Conservation (phyloP, 306 rosid species). For the Casuarina glauca region DNA sequence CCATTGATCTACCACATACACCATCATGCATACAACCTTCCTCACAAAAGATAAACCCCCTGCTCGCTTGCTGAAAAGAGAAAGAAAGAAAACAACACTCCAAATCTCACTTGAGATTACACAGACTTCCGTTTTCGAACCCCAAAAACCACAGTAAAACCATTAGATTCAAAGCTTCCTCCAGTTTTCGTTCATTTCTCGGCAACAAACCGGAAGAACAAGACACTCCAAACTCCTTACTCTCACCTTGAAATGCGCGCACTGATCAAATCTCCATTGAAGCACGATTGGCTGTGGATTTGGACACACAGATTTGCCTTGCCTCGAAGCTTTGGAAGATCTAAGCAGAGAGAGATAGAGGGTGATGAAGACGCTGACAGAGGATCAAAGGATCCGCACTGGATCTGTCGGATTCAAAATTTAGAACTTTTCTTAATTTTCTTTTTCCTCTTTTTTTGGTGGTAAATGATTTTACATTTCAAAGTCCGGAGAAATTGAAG, state of each 20-base stretch:
- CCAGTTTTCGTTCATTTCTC: conserved; percentile 9
- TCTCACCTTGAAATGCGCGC: conserved; percentile 42
- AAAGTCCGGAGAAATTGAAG: conserved; percentile 15
- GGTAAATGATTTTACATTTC: background rate
- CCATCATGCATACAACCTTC: conserved; percentile 35
- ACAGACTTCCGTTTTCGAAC: background rate
- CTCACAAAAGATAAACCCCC: conserved; percentile 18
- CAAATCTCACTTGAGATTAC: conserved; percentile 6
- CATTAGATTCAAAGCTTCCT: conserved; percentile 30
- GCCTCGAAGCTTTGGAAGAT: conserved; percentile 37
- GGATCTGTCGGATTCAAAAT: conserved; percentile 56
- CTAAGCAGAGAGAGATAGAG: conserved; percentile 31
- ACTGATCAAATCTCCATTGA: conserved; percentile 48
- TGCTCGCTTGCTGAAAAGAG: background rate
- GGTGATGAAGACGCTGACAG: conserved; percentile 22
- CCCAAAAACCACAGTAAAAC: conserved; percentile 1
- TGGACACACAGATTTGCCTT: conserved; percentile 9
- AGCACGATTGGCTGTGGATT: conserved; percentile 26
- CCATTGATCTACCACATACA: conserved; percentile 37
- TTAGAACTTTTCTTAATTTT: conserved; percentile 20
- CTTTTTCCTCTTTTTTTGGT: background rate
- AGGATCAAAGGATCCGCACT: conserved; percentile 64
- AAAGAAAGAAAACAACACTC: conserved; percentile 7
- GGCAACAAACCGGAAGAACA: conserved; percentile 21
- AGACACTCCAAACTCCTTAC: conserved; percentile 13